Conservation (phyloP, 495 filamentous ascomycete genomes). For the Aspergillus baeticus region DNA sequence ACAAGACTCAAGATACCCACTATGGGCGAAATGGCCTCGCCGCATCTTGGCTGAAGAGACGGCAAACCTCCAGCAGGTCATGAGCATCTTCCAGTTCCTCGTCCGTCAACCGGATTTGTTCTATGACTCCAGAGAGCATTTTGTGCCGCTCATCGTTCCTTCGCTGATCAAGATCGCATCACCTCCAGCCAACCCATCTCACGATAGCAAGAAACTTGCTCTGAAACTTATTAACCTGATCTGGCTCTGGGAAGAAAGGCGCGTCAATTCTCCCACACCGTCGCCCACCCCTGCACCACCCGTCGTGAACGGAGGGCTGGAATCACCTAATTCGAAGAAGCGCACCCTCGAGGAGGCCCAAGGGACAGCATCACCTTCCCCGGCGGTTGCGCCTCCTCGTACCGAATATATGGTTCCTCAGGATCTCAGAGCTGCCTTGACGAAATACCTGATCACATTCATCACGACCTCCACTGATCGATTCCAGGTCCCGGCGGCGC, state of each 20-base stretch:
- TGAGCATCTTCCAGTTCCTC: slow-evolving; percentile 94
- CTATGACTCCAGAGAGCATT: slow-evolving; percentile 90
- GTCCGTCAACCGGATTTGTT: slow-evolving; percentile 91
- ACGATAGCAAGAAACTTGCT: slow-evolving; percentile 89
- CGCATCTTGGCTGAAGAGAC: slow-evolving; percentile 92
- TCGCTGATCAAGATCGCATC: slow-evolving; percentile 85
- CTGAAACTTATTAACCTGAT: slow-evolving; percentile 87
- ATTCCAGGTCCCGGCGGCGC: slow-evolving; percentile 70
- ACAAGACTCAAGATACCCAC: slow-evolving; percentile 58
- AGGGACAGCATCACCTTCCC: slow-evolving; percentile 37
- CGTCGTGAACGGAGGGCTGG: slow-evolving; percentile 48
- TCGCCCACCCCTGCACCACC: background rate
- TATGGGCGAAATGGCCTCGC: slow-evolving; percentile 89
- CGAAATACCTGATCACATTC: slow-evolving; percentile 92
- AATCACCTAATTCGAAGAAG: slow-evolving; percentile 74
- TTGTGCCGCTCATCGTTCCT: slow-evolving; percentile 82
- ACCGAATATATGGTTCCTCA: slow-evolving; percentile 68
- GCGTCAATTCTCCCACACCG: slow-evolving; percentile 44
- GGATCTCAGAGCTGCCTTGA: slow-evolving; percentile 67
- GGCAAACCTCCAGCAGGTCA: slow-evolving; percentile 95
- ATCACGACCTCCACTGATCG: slow-evolving; percentile 86
- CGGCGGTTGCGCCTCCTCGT: slow-evolving; percentile 50
- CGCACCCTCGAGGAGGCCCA: slow-evolving; percentile 65
- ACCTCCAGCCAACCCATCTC: slow-evolving; percentile 73
- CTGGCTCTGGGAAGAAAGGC: slow-evolving; percentile 87